phyloP scores from a whole-genome alignment of 2,329 filamentous ascomycete genomes.

The Fusarium sp. region DNA sequence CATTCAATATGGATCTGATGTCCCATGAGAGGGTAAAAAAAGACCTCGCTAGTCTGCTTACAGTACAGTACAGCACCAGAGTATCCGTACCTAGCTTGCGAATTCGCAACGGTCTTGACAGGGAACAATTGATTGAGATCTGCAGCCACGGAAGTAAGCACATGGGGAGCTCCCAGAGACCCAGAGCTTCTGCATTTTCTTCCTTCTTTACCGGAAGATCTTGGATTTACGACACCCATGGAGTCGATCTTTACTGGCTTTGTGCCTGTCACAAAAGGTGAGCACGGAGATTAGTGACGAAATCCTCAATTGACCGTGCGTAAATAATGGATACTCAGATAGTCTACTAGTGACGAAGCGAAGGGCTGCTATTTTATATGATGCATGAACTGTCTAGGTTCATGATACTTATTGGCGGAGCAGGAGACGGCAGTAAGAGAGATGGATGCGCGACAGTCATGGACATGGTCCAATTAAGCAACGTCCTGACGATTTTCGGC shows the following conservation, averaged over 20 bases:
- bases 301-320: conserved; percentile 16
- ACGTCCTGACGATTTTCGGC: conserved; percentile 19
- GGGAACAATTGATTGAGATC: conserved; percentile 40
- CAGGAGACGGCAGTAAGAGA: not conserved
- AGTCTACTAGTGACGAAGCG: not conserved
- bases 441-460: conserved; percentile 1
- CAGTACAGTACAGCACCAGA: not conserved
- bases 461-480: not conserved
- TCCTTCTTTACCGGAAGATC: conserved; percentile 1
- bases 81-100: not conserved
- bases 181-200: conserved; percentile 4
- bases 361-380: conserved; percentile 7
- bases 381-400: conserved; percentile 11
- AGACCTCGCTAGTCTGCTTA: not conserved
- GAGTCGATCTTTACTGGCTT: conserved; percentile 22
- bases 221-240: conserved; percentile 4
- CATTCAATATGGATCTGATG: conserved; percentile 9
- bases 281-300: conserved; percentile 37
- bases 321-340: conserved; percentile 7
- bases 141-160: conserved; percentile 22
- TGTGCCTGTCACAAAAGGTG: conserved; percentile 1
- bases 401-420: conserved; percentile 3
- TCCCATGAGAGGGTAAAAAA: conserved; percentile 21
- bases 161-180: conserved; percentile 6
- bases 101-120: conserved; percentile 22